phyloP scores from a whole-genome alignment of 2,329 filamentous ascomycete species.

The Whalleya microplaca region DNA sequence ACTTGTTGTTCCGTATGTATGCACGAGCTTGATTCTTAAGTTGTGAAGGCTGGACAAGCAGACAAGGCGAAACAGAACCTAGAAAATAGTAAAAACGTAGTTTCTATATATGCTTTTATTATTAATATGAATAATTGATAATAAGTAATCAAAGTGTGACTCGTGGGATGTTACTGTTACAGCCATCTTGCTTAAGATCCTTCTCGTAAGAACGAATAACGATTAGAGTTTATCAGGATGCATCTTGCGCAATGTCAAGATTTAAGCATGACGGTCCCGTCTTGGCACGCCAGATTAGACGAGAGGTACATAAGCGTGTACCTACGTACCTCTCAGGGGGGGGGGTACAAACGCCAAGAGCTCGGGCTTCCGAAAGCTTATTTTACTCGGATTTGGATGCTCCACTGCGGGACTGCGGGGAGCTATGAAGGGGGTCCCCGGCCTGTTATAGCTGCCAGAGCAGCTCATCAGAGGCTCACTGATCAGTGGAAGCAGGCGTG shows the following conservation, averaged over 20 bases:
- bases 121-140: too few species aligned
- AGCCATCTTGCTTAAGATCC: background rate
- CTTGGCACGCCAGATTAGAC: background rate
- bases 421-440: background rate
- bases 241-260: background rate
- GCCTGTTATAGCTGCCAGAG: too few species aligned
- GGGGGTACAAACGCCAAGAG: slow-evolving; percentile 8
- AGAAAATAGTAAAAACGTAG: too few species aligned
- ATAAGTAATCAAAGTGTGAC: too few species aligned
- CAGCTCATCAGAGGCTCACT: too few species aligned
- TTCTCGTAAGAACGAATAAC: background rate
- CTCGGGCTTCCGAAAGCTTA: slow-evolving; percentile 22
- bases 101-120: too few species aligned
- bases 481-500: too few species aligned
- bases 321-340: too few species aligned
- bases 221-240: background rate
- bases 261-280: background rate
- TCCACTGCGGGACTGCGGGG: background rate
- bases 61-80: too few species aligned
- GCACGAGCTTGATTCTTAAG: too few species aligned
- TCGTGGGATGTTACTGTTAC: background rate
- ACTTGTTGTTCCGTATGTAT: background rate
- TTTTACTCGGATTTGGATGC: slow-evolving; percentile 5
- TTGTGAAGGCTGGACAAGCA: too few species aligned
- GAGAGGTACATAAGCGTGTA: too few species aligned